Conservation (phyloP, 805 yeast genomes). For the Cyberlindnera americana region DNA sequence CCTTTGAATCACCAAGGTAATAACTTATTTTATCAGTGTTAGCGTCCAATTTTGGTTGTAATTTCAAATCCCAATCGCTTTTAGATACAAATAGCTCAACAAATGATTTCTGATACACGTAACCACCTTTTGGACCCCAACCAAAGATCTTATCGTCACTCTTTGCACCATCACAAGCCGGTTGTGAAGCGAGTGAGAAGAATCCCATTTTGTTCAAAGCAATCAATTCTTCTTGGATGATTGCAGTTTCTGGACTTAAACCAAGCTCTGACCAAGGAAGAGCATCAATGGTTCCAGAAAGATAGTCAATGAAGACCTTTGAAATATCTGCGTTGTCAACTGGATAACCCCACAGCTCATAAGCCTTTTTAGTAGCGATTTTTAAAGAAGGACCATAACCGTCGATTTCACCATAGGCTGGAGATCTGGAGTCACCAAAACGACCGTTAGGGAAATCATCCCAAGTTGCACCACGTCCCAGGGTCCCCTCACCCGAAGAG, state of each 20-base stretch:
- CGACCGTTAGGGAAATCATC: conserved; percentile 96
- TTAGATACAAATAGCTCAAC: conserved; percentile 85
- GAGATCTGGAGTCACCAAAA: conserved; percentile 91
- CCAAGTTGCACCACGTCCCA: conserved; percentile 93
- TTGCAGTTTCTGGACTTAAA: conserved; percentile 81
- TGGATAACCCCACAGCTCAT: conserved; percentile 80
- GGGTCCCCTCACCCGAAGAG: conserved; percentile 76
- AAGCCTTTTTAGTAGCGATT: conserved; percentile 62
- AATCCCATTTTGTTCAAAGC: conserved; percentile 69
- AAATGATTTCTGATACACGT: conserved; percentile 90
- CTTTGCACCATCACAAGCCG: conserved; percentile 77
- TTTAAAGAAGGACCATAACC: conserved; percentile 94
- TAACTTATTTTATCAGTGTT: conserved; percentile 55
- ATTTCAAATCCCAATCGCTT: conserved; percentile 55
- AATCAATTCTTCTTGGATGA: conserved; percentile 88
- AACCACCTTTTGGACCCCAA: conserved; percentile 95
- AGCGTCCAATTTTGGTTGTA: conserved; percentile 48
- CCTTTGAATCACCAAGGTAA: conserved; percentile 65
- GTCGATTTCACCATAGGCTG: conserved; percentile 97
- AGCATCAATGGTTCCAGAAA: conserved; percentile 69
- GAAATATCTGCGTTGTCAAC: conserved; percentile 55
- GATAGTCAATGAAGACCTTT: conserved; percentile 63
- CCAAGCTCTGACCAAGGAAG: conserved; percentile 93
- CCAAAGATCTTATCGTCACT: conserved; percentile 82
- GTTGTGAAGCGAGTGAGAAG: conserved; percentile 94